These are phyloP conservation scores for Penstemon barbatus DNA, from an alignment of 257 asterid genomes.

Conservation along the genomic window DNA sequence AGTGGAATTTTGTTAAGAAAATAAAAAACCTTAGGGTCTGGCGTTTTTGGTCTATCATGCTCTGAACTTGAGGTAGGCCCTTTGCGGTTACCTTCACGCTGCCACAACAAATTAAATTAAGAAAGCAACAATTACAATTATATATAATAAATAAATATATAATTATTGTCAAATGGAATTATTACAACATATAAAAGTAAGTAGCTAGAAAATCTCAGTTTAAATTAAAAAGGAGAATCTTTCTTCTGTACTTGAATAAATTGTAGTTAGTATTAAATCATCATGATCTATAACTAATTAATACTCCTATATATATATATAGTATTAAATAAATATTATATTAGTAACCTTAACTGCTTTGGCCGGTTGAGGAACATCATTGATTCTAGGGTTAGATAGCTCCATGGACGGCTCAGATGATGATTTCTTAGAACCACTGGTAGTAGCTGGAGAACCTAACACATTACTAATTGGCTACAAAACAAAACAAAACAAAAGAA, in stretches of 20 bases:
- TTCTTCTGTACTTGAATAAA: background rate
- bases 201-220: slow-evolving; percentile 30
- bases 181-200: background rate
- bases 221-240: slow-evolving; percentile 21
- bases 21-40: slow-evolving; percentile 75
- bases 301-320: too few relatives aligned
- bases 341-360: slow-evolving; percentile 73
- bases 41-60: slow-evolving; percentile 73
- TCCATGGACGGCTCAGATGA: slow-evolving; percentile 85
- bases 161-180: slow-evolving; percentile 7
- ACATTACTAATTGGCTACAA: slow-evolving; percentile 55
- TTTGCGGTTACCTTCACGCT: slow-evolving; percentile 80
- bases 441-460: slow-evolving; percentile 48
- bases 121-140: background rate
- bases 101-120: slow-evolving; percentile 33
- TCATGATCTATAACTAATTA: slow-evolving; percentile 1
- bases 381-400: slow-evolving; percentile 56
- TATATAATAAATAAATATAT: background rate
- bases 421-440: slow-evolving; percentile 65
- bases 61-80: slow-evolving; percentile 65
- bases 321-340: slow-evolving; percentile 23
- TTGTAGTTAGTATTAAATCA: background rate
- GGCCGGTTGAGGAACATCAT: slow-evolving; percentile 48
- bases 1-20: background rate
- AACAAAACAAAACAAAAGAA: slow-evolving; percentile 40